These are phyloP conservation scores for Phialophora tarda DNA, from an alignment of 2,329 filamentous ascomycete genomes.

Conservation along the genomic window DNA sequence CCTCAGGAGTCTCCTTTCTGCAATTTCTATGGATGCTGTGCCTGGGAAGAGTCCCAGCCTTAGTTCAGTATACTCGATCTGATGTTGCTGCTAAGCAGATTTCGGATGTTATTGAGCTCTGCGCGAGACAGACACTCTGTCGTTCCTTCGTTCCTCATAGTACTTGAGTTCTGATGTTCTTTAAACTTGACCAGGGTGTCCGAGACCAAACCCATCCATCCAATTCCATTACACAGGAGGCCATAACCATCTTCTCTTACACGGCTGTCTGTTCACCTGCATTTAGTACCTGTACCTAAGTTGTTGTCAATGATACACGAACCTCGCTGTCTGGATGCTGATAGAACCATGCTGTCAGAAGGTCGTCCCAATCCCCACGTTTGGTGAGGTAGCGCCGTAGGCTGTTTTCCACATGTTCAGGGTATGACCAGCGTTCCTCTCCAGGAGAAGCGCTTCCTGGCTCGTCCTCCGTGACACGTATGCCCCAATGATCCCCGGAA, in stretches of 20 bases:
- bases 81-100: neutral
- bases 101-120: neutral
- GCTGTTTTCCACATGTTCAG: neutral
- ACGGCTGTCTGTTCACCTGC: neutral
- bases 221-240: neutral
- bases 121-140: neutral
- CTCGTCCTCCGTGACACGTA: neutral
- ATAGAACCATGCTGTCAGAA: neutral
- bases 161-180: neutral
- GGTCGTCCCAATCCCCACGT: neutral
- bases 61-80: neutral
- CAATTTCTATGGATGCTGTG: neutral
- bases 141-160: neutral
- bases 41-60: neutral
- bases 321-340: neutral
- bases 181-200: neutral
- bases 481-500: neutral
- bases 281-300: neutral
- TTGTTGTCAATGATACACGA: neutral
- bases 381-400: conserved; percentile 1
- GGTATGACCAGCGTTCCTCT: neutral
- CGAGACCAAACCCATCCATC: neutral
- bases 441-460: neutral
- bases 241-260: neutral
- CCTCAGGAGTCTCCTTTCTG: neutral